Evolutionary conservation across 257 asterid species (phyloP).

Genomic region (Euphrasia confusa): DNA sequence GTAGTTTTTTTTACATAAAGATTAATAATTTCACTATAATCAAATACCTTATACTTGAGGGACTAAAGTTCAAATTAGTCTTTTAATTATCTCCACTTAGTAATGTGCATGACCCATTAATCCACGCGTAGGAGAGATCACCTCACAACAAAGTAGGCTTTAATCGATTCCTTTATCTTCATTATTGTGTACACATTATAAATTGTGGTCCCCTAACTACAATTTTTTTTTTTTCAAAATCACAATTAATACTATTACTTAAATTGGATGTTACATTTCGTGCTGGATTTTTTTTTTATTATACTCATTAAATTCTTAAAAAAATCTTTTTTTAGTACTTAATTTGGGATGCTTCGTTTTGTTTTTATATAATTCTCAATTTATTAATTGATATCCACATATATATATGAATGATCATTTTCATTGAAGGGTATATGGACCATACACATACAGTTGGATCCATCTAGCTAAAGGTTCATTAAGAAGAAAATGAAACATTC

Average conservation of each 20-base stretch:
- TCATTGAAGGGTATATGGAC: slow-evolving; percentile 35
- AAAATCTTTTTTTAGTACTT: background rate
- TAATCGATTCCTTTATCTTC: slow-evolving; percentile 25
- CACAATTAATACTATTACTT: slow-evolving; percentile 3
- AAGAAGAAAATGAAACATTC: slow-evolving; percentile 54
- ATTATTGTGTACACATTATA: slow-evolving; percentile 31
- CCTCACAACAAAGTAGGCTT: slow-evolving; percentile 25
- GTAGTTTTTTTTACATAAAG: no score
- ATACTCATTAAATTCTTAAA: background rate
- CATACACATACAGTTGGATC: slow-evolving; percentile 47
- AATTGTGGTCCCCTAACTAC: slow-evolving; percentile 30
- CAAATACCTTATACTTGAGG: slow-evolving; percentile 15
- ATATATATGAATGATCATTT: slow-evolving; percentile 23
- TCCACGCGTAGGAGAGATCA: slow-evolving; percentile 30
- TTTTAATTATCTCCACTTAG: background rate
- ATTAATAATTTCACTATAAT: no score
- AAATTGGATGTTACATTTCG: background rate
- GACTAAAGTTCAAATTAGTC: background rate
- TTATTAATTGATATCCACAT: slow-evolving; percentile 23
- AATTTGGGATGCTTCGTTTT: background rate
- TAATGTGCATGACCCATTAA: slow-evolving; percentile 30
- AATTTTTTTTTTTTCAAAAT: background rate
- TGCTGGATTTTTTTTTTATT: background rate
- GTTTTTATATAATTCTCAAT: slow-evolving; percentile 12
- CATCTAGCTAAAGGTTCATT: slow-evolving; percentile 37